Evolutionary conservation across 2,329 filamentous ascomycete genomes (phyloP).

Genomic region (Sclerotinia borealis): DNA sequence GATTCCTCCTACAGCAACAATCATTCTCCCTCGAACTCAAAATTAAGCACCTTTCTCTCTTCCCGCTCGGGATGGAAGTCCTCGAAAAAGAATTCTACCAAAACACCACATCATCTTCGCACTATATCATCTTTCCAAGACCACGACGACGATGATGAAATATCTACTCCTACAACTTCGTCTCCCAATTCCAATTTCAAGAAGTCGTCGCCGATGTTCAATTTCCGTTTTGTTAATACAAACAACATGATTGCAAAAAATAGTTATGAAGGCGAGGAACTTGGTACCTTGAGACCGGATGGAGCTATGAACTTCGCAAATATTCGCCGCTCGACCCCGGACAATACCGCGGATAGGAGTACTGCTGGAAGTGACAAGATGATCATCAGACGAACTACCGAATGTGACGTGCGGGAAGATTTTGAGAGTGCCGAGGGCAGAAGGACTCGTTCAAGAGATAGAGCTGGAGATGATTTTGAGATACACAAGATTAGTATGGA

Average conservation of each 20-base stretch:
- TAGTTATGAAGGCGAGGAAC: neutral
- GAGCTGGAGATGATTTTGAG: neutral
- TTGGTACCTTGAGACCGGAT: conserved; percentile 17
- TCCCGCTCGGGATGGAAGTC: conserved; percentile 11
- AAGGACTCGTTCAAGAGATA: neutral
- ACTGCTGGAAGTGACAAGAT: conserved; percentile 17
- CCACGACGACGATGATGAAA: neutral
- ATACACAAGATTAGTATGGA: neutral
- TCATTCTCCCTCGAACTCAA: neutral
- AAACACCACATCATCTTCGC: neutral
- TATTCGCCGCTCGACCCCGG: conserved; percentile 15
- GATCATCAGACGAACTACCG: conserved; percentile 19
- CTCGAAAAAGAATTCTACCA: neutral
- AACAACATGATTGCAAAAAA: neutral
- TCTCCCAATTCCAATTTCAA: neutral
- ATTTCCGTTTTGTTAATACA: conserved; percentile 5
- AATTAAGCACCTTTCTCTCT: conserved; percentile 14
- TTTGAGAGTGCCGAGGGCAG: neutral
- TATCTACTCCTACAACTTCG: neutral
- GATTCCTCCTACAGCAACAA: conserved; percentile 12
- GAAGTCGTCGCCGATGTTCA: neutral
- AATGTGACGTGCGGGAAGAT: conserved; percentile 18
- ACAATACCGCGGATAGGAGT: conserved; percentile 11
- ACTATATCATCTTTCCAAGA: conserved; percentile 4
- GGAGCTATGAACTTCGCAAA: conserved; percentile 13